Evolutionary conservation across 1,139 yeast species (phyloP).

Genomic region (Blastobotrys petasosporus): DNA sequence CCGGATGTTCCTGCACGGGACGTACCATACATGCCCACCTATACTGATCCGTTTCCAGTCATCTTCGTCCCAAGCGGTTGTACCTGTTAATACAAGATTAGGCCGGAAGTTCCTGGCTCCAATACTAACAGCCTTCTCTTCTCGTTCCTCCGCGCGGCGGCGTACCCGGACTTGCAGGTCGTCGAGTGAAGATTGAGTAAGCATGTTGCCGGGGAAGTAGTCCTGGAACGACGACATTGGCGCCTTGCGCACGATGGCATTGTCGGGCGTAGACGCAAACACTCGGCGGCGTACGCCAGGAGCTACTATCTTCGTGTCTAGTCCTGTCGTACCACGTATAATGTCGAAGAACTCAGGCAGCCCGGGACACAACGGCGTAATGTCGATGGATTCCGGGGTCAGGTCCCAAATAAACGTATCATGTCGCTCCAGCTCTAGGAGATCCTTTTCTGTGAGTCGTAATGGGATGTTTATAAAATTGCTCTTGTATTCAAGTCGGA

Average conservation of each 20-base stretch:
- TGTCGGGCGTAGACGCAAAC: constrained; percentile 18
- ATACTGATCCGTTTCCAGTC: constrained; percentile 35
- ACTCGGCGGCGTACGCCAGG: constrained; percentile 35
- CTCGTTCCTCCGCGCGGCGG: constrained; percentile 3
- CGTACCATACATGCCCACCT: constrained; percentile 28
- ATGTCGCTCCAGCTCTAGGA: constrained; percentile 1
- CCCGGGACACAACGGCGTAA: constrained; percentile 14
- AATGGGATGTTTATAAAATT: constrained; percentile 22
- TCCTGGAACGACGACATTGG: constrained; percentile 38
- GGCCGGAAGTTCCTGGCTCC: constrained; percentile 37
- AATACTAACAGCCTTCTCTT: constrained; percentile 23
- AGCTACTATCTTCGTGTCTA: constrained; percentile 28
- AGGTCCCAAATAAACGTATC: constrained; percentile 17
- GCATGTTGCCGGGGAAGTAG: constrained; percentile 39
- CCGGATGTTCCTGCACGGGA: constrained; percentile 34
- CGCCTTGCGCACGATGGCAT: constrained; percentile 6
- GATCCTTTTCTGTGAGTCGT: constrained; percentile 18
- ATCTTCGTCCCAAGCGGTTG: constrained; percentile 37
- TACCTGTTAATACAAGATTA: constrained; percentile 35
- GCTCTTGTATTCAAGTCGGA: constrained; percentile 28
- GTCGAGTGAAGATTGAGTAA: constrained; percentile 34
- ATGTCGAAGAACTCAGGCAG: constrained; percentile 14
- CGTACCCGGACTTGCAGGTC: constrained; percentile 28
- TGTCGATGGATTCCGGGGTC: constrained; percentile 15
- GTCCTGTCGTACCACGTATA: constrained; percentile 17